These are phyloP conservation scores for Kodamaea nitidulidarum DNA, from an alignment of 805 yeast genomes.

Conservation along the genomic window DNA sequence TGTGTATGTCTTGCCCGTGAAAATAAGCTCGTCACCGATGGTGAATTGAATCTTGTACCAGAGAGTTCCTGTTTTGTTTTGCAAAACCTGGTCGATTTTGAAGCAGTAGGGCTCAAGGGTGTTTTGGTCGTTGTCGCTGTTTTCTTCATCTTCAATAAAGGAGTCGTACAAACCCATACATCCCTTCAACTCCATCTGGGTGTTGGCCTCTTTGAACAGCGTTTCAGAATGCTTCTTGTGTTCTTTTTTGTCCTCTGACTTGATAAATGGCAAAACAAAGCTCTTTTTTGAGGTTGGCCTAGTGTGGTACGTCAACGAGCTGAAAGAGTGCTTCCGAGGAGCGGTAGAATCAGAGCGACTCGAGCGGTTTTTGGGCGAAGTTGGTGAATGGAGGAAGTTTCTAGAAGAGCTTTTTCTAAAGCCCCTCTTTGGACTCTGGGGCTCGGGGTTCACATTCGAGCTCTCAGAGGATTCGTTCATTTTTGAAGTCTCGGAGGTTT, in stretches of 20 bases:
- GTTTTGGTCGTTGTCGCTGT: neutral
- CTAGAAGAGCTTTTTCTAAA: too few relatives aligned
- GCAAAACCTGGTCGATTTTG: conserved; percentile 25
- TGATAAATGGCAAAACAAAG: neutral
- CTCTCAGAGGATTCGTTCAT: too few relatives aligned
- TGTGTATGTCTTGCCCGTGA: conserved; percentile 31
- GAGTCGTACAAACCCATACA: too few relatives aligned
- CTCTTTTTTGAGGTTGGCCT: neutral
- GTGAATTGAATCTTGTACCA: conserved; percentile 34
- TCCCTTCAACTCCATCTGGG: too few relatives aligned
- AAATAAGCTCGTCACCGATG: conserved; percentile 16
- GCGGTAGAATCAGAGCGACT: too few relatives aligned
- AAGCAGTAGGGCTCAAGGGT: too few relatives aligned
- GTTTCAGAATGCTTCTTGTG: neutral
- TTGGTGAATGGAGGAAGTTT: too few relatives aligned
- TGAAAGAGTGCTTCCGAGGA: neutral
- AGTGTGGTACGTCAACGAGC: neutral
- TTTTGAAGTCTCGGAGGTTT: too few relatives aligned
- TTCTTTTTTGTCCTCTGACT: neutral
- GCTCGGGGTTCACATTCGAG: too few relatives aligned
- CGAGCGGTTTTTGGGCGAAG: too few relatives aligned
- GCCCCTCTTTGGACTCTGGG: too few relatives aligned
- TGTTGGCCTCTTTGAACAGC: neutral
- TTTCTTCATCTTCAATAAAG: too few relatives aligned
- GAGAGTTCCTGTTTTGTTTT: conserved; percentile 18